Conservation (phyloP, 441 rosid species). For the Hura crepitans region DNA sequence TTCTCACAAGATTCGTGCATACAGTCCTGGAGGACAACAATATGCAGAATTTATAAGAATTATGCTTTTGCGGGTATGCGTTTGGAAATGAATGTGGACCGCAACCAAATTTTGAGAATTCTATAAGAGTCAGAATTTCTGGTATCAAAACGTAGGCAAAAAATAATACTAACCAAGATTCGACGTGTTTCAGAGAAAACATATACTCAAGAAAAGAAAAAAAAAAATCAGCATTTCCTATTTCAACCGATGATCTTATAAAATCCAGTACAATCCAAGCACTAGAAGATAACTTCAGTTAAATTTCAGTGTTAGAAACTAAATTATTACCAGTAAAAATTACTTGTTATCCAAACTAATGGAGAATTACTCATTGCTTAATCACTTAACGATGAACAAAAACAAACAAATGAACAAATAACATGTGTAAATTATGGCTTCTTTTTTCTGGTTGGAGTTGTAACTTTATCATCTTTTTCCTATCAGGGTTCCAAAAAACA, state of each 20-base stretch:
- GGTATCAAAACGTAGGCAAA: neutral
- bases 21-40: slow-evolving; percentile 45
- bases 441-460: neutral
- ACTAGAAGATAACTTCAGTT: neutral
- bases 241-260: neutral
- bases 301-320: neutral
- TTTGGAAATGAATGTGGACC: too few species aligned
- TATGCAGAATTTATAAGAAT: neutral
- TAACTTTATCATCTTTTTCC: too few species aligned
- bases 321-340: neutral
- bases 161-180: neutral
- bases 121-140: neutral
- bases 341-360: neutral
- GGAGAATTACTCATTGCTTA: neutral
- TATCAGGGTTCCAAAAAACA: too few species aligned
- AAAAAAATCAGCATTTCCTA: neutral
- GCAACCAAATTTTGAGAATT: neutral
- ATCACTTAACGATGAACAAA: neutral
- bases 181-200: neutral
- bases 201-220: too few species aligned
- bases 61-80: too few species aligned
- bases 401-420: neutral
- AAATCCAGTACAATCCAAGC: neutral
- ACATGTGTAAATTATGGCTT: neutral
- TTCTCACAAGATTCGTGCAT: slow-evolving; percentile 64